Base-by-base conservation (phyloP, 2,329 filamentous ascomycete genomes). In the Torrubiellomyces zombiae region DNA sequence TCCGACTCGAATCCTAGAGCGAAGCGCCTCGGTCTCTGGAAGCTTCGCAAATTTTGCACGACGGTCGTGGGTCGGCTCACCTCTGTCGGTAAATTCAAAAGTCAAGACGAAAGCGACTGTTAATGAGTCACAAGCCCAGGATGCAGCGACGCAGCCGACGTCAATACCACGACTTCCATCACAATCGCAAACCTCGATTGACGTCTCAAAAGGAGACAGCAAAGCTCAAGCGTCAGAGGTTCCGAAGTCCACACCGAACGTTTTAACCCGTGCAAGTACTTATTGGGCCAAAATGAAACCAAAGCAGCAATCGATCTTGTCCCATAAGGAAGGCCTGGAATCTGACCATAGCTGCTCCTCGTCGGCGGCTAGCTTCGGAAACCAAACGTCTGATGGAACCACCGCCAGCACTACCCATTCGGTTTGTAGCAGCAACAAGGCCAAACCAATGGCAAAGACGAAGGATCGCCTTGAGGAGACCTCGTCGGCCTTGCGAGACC, bases 261-360 rank as follows among this genome's bases (percentile, higher is more conserved):
- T 51, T 2, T 43, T 60, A 24, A 52, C 47, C 25, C 54, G 57
- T 24, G 55, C 62, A 24, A 56, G 50, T 32, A 46, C 46, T 20
- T 67, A 64, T 38, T 46, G 70, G 25, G 57, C 53, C 30, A 66
- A 53, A 40, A 59, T 67, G 31, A 53, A 48, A 32, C 38, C 40
- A 15, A 65, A 63, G 38, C 51, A 57, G 27, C 55, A 58, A 21
- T 51, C 52, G 19, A 46, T 45, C 30, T 49, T 58, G 18, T 46
- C 49, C 29, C 44, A 44, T 21, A 47, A 42, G 27, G 45, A 45
- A 26, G 44, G 38, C 32, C 39, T 41, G 25, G 50, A 50, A 25
- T 53, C 47, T 7, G 51, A 58, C 29, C 51, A 52, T 24, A 60
- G 56, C 42, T 51, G 54, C 28, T 49, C 55, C 25, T 63, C 59